Evolutionary conservation across 2,329 filamentous ascomycete species (phyloP).

Genomic region (Phoma sp.): DNA sequence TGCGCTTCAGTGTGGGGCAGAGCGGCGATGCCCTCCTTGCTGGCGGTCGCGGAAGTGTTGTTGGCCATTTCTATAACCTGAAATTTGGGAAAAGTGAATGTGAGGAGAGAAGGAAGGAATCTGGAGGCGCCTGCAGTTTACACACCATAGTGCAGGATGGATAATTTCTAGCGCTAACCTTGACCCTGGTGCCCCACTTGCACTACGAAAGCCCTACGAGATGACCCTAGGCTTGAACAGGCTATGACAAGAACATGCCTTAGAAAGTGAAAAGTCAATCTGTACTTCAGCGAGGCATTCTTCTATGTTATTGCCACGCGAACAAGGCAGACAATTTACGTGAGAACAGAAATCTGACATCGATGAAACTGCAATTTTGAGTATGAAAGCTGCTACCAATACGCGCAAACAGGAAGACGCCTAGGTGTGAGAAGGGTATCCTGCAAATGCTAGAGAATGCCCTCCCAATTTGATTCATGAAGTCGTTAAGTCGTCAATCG

Average conservation of each 20-base stretch:
- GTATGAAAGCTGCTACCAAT: constrained; percentile 15
- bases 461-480: constrained; percentile 34
- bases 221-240: constrained; percentile 15
- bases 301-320: background rate
- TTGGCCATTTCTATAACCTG: constrained; percentile 33
- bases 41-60: constrained; percentile 32
- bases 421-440: constrained; percentile 41
- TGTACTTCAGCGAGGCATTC: background rate
- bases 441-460: constrained; percentile 38
- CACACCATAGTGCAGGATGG: constrained; percentile 17
- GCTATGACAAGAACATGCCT: constrained; percentile 14
- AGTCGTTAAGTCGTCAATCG: constrained; percentile 35
- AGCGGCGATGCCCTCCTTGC: constrained; percentile 54
- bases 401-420: background rate
- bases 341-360: too few relatives aligned
- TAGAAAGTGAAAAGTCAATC: constrained; percentile 8
- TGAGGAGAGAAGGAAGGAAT: constrained; percentile 8
- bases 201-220: constrained; percentile 19
- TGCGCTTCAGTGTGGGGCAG: constrained; percentile 97
- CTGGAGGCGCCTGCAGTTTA: constrained; percentile 16
- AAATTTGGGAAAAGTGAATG: constrained; percentile 11
- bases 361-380: background rate
- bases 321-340: background rate
- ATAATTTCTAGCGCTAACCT: constrained; percentile 40
- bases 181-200: constrained; percentile 20